phyloP scores from a whole-genome alignment of 2,329 filamentous ascomycete genomes.

The Cryphonectria parasitica region DNA sequence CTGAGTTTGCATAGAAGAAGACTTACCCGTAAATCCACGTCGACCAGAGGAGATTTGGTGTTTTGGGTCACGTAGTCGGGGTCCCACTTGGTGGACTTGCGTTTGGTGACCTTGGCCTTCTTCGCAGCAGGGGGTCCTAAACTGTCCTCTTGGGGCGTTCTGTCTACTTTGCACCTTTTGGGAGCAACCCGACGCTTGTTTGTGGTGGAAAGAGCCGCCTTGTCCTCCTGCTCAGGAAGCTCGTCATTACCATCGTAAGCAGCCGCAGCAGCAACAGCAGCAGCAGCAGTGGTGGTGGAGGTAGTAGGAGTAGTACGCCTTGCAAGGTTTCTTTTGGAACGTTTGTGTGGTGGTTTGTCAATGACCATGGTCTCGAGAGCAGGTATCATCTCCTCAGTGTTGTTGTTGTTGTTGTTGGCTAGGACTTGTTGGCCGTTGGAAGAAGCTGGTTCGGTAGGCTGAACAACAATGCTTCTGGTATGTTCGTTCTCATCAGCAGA shows the following conservation, averaged over 20 bases:
- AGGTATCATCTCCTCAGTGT: neutral
- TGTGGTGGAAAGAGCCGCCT: neutral
- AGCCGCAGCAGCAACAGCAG: neutral
- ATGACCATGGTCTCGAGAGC: neutral
- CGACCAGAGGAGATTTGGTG: constrained; percentile 41
- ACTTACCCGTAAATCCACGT: constrained; percentile 42
- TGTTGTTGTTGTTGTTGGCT: neutral
- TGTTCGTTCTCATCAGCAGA: constrained; percentile 16
- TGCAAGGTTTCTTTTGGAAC: neutral
- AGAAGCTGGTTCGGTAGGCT: constrained; percentile 3
- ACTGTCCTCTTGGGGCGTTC: neutral
- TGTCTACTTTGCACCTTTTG: constrained; percentile 8
- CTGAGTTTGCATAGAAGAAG: neutral
- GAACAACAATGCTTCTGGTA: constrained; percentile 8
- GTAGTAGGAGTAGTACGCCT: neutral
- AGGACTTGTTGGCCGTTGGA: neutral
- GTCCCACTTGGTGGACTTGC: constrained; percentile 34
- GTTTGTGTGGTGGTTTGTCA: neutral
- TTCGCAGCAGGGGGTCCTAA: constrained; percentile 30
- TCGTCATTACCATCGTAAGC: neutral
- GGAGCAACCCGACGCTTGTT: constrained; percentile 15
- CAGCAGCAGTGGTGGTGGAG: neutral
- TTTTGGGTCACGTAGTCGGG: constrained; percentile 42
- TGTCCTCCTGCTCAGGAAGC: constrained; percentile 7
- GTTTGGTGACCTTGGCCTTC: constrained; percentile 32